Evolutionary conservation across 371 early-diverging fungal species (phyloP), one percentile per base, ranked within the genome.

Genomic region (Funneliformis caledonium): DNA sequence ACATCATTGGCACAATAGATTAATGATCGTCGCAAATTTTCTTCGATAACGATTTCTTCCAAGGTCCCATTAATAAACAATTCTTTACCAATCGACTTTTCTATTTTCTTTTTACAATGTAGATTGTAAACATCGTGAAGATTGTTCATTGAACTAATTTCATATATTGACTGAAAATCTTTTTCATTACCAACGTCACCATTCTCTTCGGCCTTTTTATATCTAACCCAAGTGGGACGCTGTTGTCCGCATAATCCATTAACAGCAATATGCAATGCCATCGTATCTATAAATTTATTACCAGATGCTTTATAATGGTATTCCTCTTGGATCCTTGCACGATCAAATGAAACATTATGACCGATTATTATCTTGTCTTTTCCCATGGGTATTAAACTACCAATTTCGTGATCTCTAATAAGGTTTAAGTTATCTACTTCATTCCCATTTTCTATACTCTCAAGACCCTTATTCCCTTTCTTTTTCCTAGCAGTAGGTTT

Each of bases 1-100:
- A 98, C 98, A 85, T 99, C 99, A n/a, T 82, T 82, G 8, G 97
- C 96, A 85, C 98, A 98, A 83, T 99, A 99, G 2, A 70, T 76
- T 89, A 97, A 92, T 43, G 94, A 83, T 8, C 84, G 79, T 19
- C 92, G 85, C 80, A 98, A 94, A 59, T 92, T 81, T 8, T 75
- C 68, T 11, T 72, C 72, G 0, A 83, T 76, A 12, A 83, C 81
- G 2, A 96, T 84, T 10, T 92, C 93, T 14, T 84, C 72, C 4
- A 93, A 56, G 11, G 87, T 82, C 2, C 91, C 93, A 4, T 87
- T 85, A 59, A 92, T 87, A 84, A 99, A 95, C 33, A 88, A 83
- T 22, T 94, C 87, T 50, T 43, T n/a, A 14, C 97, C 87, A 8
- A 85, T 82, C 0, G 88, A 86, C 85, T 99, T 99, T 84, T 96